phyloP scores from a whole-genome alignment of 2,329 filamentous ascomycete genomes.

The Cadophora sp. region DNA sequence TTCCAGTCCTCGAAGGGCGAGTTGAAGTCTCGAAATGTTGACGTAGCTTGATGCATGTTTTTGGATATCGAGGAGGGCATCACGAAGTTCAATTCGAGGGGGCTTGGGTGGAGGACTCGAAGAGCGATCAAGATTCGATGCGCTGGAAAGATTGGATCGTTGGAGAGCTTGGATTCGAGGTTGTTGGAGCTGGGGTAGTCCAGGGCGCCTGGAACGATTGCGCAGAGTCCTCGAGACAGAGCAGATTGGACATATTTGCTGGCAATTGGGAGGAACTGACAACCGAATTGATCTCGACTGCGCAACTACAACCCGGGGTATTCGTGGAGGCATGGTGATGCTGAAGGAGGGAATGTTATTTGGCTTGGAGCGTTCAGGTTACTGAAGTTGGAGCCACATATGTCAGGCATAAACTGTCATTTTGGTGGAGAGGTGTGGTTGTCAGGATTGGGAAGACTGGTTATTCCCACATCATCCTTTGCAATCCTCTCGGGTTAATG shows the following conservation, averaged over 20 bases:
- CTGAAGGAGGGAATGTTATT: conserved; percentile 21
- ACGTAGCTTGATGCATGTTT: conserved; percentile 66
- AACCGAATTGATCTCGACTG: conserved; percentile 25
- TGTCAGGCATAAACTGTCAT: conserved; percentile 23
- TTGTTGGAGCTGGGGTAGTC: conserved; percentile 15
- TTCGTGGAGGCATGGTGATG: conserved; percentile 45
- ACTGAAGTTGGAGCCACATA: conserved; percentile 15
- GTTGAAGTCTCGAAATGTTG: conserved; percentile 73
- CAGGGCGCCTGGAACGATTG: conserved; percentile 10
- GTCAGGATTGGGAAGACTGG: neutral
- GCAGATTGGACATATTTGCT: conserved; percentile 41
- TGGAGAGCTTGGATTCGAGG: conserved; percentile 28
- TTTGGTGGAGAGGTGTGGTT: neutral
- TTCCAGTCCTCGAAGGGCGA: conserved; percentile 70
- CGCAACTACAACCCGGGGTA: conserved; percentile 37
- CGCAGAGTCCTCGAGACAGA: conserved; percentile 25
- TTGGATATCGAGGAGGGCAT: conserved; percentile 64
- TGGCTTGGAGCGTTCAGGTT: neutral
- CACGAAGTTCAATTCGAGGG: conserved; percentile 36
- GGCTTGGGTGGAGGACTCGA: neutral
- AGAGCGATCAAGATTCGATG: conserved; percentile 11
- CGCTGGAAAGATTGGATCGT: conserved; percentile 26
- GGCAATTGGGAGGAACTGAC: conserved; percentile 21
- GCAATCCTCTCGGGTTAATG: neutral
- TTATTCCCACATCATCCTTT: neutral